Base-by-base conservation (phyloP, 495 filamentous ascomycete genomes). In the Alectoria sarmentosa region DNA sequence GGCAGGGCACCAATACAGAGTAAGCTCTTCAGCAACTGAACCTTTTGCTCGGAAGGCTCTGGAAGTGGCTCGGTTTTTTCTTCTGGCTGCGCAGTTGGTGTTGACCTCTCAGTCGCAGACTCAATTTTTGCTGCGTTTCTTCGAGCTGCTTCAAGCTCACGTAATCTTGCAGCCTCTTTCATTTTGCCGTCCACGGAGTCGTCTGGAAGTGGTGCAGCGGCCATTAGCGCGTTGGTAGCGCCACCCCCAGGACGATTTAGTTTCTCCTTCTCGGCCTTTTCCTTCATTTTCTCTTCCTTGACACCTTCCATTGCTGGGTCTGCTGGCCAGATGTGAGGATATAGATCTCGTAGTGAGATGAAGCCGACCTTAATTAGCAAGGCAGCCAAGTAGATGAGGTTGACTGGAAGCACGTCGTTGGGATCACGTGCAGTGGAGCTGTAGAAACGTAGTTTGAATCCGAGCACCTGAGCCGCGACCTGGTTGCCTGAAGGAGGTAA, bases 401-500 rank as follows among this genome's bases (percentile, higher is more conserved):
- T 98, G 54, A 92, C 86, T 0, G 95, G 93, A 8, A 97, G 78
- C 15, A 82, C 76, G 67, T 95, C 92, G 9, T 82, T 81, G 19
- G 82, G 76, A 49, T 84, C 79, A 41, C 90, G 83, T 39, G 89
- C 90, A 23, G 85, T 84, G 10, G 88, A 89, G 37, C 84, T 81
- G 71, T 99, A 99, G 76, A 96, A 97, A 37, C 91, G 89, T 56
- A 99, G 84, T 73, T 99, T 99, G 82, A 99, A 98, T 11, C 95
- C 95, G 34, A 99, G 85, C 36, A 99, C 82, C 72, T 97, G 92
- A 15, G 95, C 95, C 2, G 95, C 95, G 62, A 92, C 87, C 48
- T 86, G 83, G 70, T 96, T 99, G 55, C 95, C 95, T 54, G 83
- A 77, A 1, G 92, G 90, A 21, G 92, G 92, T 23, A 92, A 73